A percentile compares a stretch with the other conserved stretches of the same genome.
Conservation (phyloP, 2,329 filamentous ascomycete species). For the Ascochyta viciae-villosae region DNA sequence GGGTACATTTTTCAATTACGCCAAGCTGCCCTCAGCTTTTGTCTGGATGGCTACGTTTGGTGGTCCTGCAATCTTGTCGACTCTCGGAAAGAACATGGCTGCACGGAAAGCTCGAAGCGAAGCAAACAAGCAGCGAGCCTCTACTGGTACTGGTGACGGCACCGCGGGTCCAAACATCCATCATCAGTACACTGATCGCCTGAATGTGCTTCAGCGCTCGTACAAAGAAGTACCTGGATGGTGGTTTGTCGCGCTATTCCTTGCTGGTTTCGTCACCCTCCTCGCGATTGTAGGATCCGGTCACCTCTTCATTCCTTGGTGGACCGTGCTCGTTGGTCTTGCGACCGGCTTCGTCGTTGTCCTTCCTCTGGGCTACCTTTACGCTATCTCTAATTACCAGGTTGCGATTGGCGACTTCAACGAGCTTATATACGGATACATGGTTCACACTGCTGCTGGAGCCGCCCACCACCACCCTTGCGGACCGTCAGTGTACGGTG, state of each 20-base stretch:
- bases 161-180: slow-evolving; percentile 49
- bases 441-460: slow-evolving; percentile 59
- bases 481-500: slow-evolving; percentile 64
- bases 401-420: slow-evolving; percentile 65
- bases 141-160: neutral
- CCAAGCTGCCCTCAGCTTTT: slow-evolving; percentile 64
- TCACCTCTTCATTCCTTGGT: slow-evolving; percentile 65
- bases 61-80: slow-evolving; percentile 56
- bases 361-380: slow-evolving; percentile 65
- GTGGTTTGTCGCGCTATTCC: slow-evolving; percentile 64
- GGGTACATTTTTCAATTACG: slow-evolving; percentile 67
- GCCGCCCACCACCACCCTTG: slow-evolving; percentile 62
- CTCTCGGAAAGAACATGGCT: slow-evolving; percentile 49
- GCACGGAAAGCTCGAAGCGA: slow-evolving; percentile 20
- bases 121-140: slow-evolving; percentile 45
- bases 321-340: slow-evolving; percentile 66
- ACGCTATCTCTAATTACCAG: slow-evolving; percentile 64
- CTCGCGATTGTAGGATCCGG: slow-evolving; percentile 60
- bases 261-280: slow-evolving; percentile 58
- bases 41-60: slow-evolving; percentile 67
- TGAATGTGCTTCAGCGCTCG: slow-evolving; percentile 65
- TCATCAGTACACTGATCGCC: slow-evolving; percentile 64
- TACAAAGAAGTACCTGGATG: slow-evolving; percentile 66
- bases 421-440: slow-evolving; percentile 66
- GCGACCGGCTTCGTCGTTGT: slow-evolving; percentile 63